Evolutionary conservation across 73 alveolate species (phyloP).

Genomic region (Tetrahymena malaccensis): DNA sequence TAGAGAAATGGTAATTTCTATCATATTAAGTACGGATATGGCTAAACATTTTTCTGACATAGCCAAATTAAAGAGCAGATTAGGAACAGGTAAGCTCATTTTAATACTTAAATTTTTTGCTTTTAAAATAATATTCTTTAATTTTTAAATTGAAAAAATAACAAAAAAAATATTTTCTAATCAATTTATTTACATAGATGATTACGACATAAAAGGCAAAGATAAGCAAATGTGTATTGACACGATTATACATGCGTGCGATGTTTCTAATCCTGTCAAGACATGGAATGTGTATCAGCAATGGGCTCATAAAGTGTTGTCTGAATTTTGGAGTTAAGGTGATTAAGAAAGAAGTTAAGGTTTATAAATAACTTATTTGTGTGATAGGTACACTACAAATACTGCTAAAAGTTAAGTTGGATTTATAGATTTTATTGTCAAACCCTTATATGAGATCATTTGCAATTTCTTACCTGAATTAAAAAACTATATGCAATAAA

Average conservation of each 20-base stretch:
- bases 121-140: no score
- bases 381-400: slow-evolving; percentile 78
- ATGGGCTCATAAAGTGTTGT: slow-evolving; percentile 52
- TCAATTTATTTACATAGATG: background rate
- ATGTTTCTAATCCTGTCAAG: slow-evolving; percentile 66
- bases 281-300: slow-evolving; percentile 41
- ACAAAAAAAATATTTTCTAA: background rate
- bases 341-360: slow-evolving; percentile 62
- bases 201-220: slow-evolving; percentile 49
- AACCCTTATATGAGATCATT: slow-evolving; percentile 2
- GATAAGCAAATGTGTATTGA: slow-evolving; percentile 56
- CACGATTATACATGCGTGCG: slow-evolving; percentile 56
- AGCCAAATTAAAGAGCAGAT: slow-evolving; percentile 43
- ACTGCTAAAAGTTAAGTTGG: slow-evolving; percentile 75
- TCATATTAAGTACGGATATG: slow-evolving; percentile 85
- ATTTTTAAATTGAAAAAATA: background rate
- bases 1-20: slow-evolving; percentile 63
- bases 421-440: slow-evolving; percentile 34
- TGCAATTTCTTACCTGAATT: slow-evolving; percentile 1
- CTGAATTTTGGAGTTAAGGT: slow-evolving; percentile 71
- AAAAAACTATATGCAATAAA: background rate
- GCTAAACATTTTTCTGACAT: slow-evolving; percentile 71
- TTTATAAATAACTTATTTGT: slow-evolving; percentile 62
- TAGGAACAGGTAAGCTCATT: slow-evolving; percentile 23
- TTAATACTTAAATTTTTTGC: background rate